Evolutionary conservation across 139 green algal species (phyloP).

Genomic region (Diplosphaera chodatii): DNA sequence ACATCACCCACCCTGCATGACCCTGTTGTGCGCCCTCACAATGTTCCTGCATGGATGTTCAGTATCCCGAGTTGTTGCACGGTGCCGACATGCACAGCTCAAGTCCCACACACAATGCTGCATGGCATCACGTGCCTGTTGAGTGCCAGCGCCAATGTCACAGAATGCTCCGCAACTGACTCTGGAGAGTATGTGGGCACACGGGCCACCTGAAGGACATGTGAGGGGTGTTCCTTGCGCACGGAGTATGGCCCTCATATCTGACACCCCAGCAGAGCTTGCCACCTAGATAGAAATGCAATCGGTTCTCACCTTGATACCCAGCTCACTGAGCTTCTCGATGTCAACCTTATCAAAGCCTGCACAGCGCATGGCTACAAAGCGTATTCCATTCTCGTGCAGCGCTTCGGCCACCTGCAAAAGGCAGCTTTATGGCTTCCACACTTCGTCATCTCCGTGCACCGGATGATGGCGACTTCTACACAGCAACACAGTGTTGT

Average conservation of each 20-base stretch:
- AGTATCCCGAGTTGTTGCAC: too few species aligned
- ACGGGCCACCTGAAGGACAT: constrained; percentile 36
- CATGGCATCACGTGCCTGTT: constrained; percentile 34
- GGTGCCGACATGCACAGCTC: too few species aligned
- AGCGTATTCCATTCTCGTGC: constrained; percentile 39
- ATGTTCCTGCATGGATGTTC: constrained; percentile 34
- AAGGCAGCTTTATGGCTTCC: too few species aligned
- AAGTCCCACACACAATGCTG: too few species aligned
- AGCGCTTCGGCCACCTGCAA: constrained; percentile 44
- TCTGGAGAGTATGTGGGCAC: constrained; percentile 69
- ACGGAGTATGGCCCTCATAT: too few species aligned
- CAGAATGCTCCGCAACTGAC: constrained; percentile 70
- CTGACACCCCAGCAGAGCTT: neutral
- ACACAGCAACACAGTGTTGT: too few species aligned
- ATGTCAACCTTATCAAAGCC: constrained; percentile 38
- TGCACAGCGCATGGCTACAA: constrained; percentile 71
- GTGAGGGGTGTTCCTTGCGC: too few species aligned
- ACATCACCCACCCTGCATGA: constrained; percentile 11
- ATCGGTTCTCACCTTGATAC: constrained; percentile 27
- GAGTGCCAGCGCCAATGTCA: constrained; percentile 58
- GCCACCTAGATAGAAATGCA: neutral
- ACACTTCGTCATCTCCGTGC: too few species aligned
- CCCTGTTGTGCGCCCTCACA: constrained; percentile 36
- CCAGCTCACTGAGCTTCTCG: constrained; percentile 3
- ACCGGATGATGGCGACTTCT: too few species aligned